Evolutionary conservation across 2,329 filamentous ascomycete genomes (phyloP).

Genomic region (Waltergamsia citrina): DNA sequence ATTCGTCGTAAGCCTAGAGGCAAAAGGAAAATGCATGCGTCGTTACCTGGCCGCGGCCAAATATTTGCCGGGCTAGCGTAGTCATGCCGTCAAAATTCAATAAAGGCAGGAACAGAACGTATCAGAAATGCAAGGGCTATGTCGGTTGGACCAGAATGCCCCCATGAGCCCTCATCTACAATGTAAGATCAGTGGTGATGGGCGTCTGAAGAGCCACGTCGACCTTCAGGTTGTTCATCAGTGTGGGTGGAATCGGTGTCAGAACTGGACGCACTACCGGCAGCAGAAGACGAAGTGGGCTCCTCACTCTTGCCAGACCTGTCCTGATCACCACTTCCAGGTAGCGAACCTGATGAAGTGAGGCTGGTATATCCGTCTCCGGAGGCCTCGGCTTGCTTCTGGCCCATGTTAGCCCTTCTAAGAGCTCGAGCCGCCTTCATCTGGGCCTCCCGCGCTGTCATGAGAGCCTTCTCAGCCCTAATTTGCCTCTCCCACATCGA

Average conservation of each 20-base stretch:
- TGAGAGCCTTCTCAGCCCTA: conserved; percentile 57
- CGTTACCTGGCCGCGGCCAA: no score
- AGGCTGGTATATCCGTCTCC: conserved; percentile 37
- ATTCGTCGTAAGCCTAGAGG: no score
- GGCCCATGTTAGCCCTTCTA: conserved; percentile 38
- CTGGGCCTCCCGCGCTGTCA: conserved; percentile 24
- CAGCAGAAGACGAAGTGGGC: conserved; percentile 18
- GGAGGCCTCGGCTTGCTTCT: conserved; percentile 27
- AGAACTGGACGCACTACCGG: conserved; percentile 14
- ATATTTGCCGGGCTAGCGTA: no score
- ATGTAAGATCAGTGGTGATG: not conserved
- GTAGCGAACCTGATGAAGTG: conserved; percentile 32
- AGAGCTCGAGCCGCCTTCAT: conserved; percentile 24
- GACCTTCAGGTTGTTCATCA: not conserved
- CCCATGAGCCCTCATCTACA: no score
- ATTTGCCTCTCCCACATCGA: conserved; percentile 90
- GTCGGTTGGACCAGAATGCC: no score
- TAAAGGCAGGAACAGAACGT: no score
- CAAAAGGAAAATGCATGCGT: no score
- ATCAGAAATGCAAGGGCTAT: no score
- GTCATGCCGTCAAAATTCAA: no score
- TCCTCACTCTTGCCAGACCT: conserved; percentile 16
- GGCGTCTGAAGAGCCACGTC: not conserved
- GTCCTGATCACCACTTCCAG: conserved; percentile 19
- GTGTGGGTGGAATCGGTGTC: conserved; percentile 22